These are phyloP conservation scores for Wickerhamiella cacticola DNA, from an alignment of 805 yeast species.

Conservation along the genomic window DNA sequence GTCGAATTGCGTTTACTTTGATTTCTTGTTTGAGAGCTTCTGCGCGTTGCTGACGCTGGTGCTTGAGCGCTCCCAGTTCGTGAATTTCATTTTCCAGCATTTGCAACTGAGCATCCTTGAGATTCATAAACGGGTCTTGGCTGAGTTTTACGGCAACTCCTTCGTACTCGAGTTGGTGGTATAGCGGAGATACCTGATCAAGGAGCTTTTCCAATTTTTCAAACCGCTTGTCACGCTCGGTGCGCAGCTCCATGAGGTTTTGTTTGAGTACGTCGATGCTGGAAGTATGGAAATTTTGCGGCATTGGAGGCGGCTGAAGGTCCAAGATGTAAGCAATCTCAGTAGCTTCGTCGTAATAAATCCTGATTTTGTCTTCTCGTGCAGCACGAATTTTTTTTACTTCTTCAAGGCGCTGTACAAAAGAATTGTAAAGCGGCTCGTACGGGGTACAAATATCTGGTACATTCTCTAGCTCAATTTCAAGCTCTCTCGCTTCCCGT, in stretches of 20 bases:
- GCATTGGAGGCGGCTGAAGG: background rate
- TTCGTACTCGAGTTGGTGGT: background rate
- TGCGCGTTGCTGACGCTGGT: background rate
- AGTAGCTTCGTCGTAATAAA: background rate
- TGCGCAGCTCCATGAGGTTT: background rate
- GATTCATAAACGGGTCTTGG: background rate
- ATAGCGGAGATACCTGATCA: background rate
- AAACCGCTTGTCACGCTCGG: background rate
- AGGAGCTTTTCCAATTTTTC: background rate
- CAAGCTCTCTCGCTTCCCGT: background rate
- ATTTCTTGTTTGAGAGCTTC: background rate
- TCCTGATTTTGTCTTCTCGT: background rate
- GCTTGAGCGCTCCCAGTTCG: background rate
- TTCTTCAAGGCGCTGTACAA: background rate
- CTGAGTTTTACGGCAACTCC: background rate
- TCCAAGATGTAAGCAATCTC: background rate
- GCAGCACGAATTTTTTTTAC: background rate
- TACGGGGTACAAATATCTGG: background rate
- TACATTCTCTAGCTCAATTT: background rate
- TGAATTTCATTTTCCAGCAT: background rate
- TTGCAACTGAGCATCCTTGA: background rate
- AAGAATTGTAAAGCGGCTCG: background rate
- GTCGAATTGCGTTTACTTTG: background rate
- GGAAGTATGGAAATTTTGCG: background rate
- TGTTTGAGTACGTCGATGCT: background rate